Percentiles rank a stretch among this genome's conserved stretches.
phyloP scores from a whole-genome alignment of 1,284 basidiomycete genomes.

The Leccinum variabile region DNA sequence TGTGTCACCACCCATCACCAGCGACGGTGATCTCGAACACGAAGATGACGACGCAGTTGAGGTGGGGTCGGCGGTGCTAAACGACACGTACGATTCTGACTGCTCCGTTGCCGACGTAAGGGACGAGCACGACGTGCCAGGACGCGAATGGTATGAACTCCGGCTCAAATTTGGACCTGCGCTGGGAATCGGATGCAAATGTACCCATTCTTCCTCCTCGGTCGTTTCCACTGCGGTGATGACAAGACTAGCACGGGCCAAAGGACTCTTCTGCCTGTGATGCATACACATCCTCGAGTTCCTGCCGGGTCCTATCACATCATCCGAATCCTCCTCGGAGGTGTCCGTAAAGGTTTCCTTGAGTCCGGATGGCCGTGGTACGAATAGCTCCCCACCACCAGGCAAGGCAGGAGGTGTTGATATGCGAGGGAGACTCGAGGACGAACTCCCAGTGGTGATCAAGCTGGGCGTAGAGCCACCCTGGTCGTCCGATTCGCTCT shows the following conservation, averaged over 20 bases:
- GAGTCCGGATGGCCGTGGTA: conserved; percentile 23
- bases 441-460: conserved; percentile 21
- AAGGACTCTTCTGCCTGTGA: conserved; percentile 12
- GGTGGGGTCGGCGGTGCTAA: conserved; percentile 22
- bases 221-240: conserved; percentile 1
- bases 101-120: conserved; percentile 24
- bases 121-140: conserved; percentile 24
- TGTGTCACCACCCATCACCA: conserved; percentile 4
- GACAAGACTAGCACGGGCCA: background rate
- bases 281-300: conserved; percentile 8
- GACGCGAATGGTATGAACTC: conserved; percentile 15
- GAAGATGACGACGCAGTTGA: conserved; percentile 19
- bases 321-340: conserved; percentile 22
- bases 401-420: conserved; percentile 10
- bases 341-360: conserved; percentile 24
- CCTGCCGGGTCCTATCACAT: background rate
- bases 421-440: conserved; percentile 15
- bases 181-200: background rate
- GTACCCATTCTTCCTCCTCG: conserved; percentile 16
- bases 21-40: conserved; percentile 18
- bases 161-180: conserved; percentile 1
- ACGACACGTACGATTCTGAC: conserved; percentile 27
- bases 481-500: conserved; percentile 3
- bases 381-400: conserved; percentile 14
- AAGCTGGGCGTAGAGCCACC: conserved; percentile 31